phyloP scores from a whole-genome alignment of 1,284 basidiomycete genomes.

The Malassezia psittaci region DNA sequence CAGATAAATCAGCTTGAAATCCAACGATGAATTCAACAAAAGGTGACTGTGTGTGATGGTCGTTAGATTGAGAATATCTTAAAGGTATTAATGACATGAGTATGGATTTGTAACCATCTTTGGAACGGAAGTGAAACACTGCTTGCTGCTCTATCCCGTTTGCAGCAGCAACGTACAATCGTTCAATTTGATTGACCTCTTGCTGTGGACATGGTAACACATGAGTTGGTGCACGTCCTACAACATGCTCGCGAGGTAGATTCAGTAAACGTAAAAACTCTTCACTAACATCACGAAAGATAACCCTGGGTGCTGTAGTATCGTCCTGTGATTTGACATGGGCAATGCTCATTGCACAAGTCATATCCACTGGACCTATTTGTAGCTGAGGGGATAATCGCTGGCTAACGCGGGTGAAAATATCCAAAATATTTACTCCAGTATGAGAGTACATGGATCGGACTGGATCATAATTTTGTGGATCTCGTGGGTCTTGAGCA shows the following conservation, averaged over 20 bases:
- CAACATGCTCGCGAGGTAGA: conserved; percentile 58
- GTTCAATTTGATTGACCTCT: neutral
- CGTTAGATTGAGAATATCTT: neutral
- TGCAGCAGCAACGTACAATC: neutral
- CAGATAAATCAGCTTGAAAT: conserved; percentile 59
- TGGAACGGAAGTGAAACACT: conserved; percentile 74
- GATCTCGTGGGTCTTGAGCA: neutral
- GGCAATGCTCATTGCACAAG: conserved; percentile 83
- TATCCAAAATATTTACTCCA: conserved; percentile 77
- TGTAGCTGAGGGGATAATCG: conserved; percentile 65
- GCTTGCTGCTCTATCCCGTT: conserved; percentile 59
- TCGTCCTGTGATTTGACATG: conserved; percentile 65
- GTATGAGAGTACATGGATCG: conserved; percentile 61
- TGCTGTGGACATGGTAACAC: neutral
- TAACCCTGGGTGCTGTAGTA: conserved; percentile 76
- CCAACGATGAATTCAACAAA: conserved; percentile 70
- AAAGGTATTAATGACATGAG: neutral
- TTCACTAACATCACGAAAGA: conserved; percentile 57
- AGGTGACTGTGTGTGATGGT: conserved; percentile 54
- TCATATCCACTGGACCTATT: conserved; percentile 81
- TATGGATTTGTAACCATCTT: neutral
- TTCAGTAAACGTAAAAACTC: conserved; percentile 49
- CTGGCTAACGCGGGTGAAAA: conserved; percentile 65
- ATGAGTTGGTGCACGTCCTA: neutral
- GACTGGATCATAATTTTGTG: neutral